These are phyloP conservation scores for Nigrospora osmanthi DNA, from an alignment of 2,329 filamentous ascomycete genomes.

Conservation along the genomic window DNA sequence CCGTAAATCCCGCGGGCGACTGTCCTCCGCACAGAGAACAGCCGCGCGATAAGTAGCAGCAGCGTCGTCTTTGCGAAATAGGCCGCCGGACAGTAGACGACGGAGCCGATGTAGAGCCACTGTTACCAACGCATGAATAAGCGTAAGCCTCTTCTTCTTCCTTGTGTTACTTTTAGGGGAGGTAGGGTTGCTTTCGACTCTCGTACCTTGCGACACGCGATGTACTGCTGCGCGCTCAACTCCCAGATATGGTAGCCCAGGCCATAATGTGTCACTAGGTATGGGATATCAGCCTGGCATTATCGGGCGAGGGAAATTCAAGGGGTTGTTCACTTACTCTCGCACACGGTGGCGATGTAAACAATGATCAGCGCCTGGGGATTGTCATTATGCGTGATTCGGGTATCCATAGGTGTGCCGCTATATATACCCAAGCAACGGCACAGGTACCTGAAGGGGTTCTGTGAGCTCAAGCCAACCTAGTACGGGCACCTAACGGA, in stretches of 20 bases:
- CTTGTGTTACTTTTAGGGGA: background rate
- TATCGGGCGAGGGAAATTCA: background rate
- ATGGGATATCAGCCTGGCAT: background rate
- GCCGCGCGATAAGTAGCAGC: conserved; percentile 21
- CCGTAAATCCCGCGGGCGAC: conserved; percentile 17
- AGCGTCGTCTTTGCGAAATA: conserved; percentile 23
- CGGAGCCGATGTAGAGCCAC: conserved; percentile 19
- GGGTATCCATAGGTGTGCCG: background rate
- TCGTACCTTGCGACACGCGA: too few species aligned
- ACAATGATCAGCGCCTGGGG: background rate
- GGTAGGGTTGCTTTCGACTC: too few species aligned
- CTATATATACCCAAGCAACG: conserved; percentile 6
- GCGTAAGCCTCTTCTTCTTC: conserved; percentile 5
- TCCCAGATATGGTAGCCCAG: conserved; percentile 15
- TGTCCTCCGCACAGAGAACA: conserved; percentile 16
- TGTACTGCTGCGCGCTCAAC: conserved; percentile 3
- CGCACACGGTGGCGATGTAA: conserved; percentile 2
- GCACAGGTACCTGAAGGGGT: conserved; percentile 5
- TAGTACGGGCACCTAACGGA: too few species aligned
- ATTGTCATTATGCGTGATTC: background rate
- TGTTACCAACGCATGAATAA: background rate
- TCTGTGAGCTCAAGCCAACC: too few species aligned
- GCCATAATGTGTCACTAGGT: conserved; percentile 12
- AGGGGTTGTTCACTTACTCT: background rate
- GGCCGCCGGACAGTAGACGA: conserved; percentile 20